A percentile compares a stretch with the other conserved stretches of the same genome.
Evolutionary conservation across 2,329 filamentous ascomycete species (phyloP).

Genomic region (Ophiosphaerella narmari): DNA sequence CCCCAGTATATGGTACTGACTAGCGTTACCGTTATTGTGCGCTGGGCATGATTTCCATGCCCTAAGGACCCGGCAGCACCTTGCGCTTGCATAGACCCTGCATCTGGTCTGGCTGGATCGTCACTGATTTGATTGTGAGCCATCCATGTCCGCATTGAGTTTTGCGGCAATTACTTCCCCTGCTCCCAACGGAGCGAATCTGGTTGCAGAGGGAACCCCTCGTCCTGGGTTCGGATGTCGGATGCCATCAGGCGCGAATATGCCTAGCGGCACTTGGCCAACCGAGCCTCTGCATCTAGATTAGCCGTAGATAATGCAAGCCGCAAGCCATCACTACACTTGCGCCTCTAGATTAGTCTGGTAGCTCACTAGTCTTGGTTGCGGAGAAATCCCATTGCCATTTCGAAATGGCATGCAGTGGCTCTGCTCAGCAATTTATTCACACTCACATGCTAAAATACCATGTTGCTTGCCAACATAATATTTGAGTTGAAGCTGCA

Average conservation of each 20-base stretch:
- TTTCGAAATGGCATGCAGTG: background rate
- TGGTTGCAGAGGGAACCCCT: no score
- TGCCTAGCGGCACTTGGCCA: background rate
- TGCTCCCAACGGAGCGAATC: no score
- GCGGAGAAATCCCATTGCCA: background rate
- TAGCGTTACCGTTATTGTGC: background rate
- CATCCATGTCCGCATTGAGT: no score
- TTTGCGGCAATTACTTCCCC: no score
- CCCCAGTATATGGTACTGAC: conserved; percentile 1
- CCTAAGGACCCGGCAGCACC: background rate
- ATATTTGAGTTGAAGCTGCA: no score
- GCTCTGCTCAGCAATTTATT: no score
- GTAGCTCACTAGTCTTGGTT: background rate
- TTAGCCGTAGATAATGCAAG: background rate
- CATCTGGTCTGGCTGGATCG: background rate
- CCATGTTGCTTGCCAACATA: no score
- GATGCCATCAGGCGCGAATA: no score
- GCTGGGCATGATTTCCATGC: background rate
- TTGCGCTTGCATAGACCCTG: background rate
- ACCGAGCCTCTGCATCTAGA: background rate
- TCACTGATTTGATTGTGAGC: no score
- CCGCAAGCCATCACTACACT: conserved; percentile 3
- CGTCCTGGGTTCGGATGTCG: no score
- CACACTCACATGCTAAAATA: no score
- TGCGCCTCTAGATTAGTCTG: background rate